Evolutionary conservation across 768 basidiomycete species (phyloP).

Genomic region (Paxillus ammoniavirescens): DNA sequence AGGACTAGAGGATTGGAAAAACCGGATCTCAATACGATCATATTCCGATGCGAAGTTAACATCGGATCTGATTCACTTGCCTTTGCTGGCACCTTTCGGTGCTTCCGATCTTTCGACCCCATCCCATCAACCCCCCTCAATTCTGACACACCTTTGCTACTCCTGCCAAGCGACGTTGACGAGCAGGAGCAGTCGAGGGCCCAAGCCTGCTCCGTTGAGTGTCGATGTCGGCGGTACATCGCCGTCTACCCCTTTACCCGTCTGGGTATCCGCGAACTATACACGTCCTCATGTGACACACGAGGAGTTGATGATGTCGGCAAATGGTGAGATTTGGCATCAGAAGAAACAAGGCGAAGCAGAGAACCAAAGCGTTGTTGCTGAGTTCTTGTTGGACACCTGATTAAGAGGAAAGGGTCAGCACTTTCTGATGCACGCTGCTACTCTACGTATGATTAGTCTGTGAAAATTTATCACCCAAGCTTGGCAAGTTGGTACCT

Average conservation of each 20-base stretch:
- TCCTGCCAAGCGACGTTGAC: slow-evolving; percentile 61
- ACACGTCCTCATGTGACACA: slow-evolving; percentile 2
- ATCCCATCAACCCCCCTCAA: slow-evolving; percentile 17
- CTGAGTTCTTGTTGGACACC: slow-evolving; percentile 38
- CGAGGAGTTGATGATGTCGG: not conserved
- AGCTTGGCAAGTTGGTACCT: no score
- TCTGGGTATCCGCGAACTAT: slow-evolving; percentile 34
- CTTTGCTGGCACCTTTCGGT: not conserved
- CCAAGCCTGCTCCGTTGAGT: slow-evolving; percentile 14
- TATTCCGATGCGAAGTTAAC: slow-evolving; percentile 22
- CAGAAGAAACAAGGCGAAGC: slow-evolving; percentile 27
- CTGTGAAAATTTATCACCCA: not conserved
- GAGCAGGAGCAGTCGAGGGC: slow-evolving; percentile 50
- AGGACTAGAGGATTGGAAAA: slow-evolving; percentile 71
- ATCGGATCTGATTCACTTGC: slow-evolving; percentile 12
- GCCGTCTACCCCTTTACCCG: slow-evolving; percentile 20
- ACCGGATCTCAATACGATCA: slow-evolving; percentile 68
- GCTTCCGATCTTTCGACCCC: not conserved
- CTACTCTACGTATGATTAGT: not conserved
- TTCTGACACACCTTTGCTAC: slow-evolving; percentile 54
- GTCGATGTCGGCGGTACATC: slow-evolving; percentile 1
- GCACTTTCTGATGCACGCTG: not conserved
- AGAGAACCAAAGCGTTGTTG: slow-evolving; percentile 39
- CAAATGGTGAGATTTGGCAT: slow-evolving; percentile 32
- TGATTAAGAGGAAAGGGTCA: slow-evolving; percentile 2